Conservation (phyloP, 768 basidiomycete species). For the Tulasnella sp. region DNA sequence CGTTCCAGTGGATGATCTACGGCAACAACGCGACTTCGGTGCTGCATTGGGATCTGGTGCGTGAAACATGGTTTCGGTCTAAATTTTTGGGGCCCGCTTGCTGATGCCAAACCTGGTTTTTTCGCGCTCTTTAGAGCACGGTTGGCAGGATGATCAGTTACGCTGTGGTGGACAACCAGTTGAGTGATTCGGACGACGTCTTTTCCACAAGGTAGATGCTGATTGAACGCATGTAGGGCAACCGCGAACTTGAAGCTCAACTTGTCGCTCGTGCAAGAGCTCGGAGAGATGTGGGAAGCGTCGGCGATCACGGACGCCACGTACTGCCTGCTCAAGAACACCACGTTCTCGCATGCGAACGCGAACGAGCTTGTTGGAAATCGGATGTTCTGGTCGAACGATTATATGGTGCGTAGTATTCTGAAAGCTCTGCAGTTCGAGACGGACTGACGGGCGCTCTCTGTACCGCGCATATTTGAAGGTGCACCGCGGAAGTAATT, state of each 20-base stretch:
- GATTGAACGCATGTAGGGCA: slow-evolving; percentile 49
- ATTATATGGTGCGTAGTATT: slow-evolving; percentile 60
- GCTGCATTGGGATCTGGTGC: too few relatives aligned
- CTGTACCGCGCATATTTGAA: slow-evolving; percentile 39
- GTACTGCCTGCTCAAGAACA: slow-evolving; percentile 49
- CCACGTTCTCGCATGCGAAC: slow-evolving; percentile 53
- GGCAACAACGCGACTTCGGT: too few relatives aligned
- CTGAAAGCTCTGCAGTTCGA: background rate
- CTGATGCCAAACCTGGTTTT: background rate
- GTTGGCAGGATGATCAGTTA: slow-evolving; percentile 70
- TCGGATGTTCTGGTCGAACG: slow-evolving; percentile 66
- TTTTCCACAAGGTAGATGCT: slow-evolving; percentile 45
- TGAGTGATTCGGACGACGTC: slow-evolving; percentile 54
- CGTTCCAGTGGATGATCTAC: too few relatives aligned
- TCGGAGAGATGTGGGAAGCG: slow-evolving; percentile 60
- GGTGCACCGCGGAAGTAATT: slow-evolving; percentile 65
- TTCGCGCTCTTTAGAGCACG: slow-evolving; percentile 53
- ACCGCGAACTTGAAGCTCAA: slow-evolving; percentile 61
- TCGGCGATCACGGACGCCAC: slow-evolving; percentile 48
- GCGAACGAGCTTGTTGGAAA: slow-evolving; percentile 61
- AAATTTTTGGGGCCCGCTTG: too few relatives aligned
- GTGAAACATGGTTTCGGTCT: too few relatives aligned
- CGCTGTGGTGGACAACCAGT: slow-evolving; percentile 57
- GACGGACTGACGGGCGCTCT: background rate
- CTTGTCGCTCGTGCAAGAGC: slow-evolving; percentile 53